Conservation (phyloP, 768 basidiomycete species). For the Panellus pusillus region DNA sequence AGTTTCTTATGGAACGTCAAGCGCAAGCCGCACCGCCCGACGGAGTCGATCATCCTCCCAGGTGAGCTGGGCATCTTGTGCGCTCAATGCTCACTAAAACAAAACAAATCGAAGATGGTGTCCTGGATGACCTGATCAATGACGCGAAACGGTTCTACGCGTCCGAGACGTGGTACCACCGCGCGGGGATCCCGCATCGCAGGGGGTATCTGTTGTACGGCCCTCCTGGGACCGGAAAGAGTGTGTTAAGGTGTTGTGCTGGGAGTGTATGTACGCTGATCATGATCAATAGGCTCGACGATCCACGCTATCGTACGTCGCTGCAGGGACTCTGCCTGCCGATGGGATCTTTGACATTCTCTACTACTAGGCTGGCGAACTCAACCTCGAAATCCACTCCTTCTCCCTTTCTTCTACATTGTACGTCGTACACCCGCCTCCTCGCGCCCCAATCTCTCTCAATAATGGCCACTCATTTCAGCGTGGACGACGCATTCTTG, state of each 20-base stretch:
- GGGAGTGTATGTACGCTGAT: background rate
- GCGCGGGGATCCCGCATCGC: slow-evolving; percentile 58
- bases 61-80: slow-evolving; percentile 2
- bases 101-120: slow-evolving; percentile 44
- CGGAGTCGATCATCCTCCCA: slow-evolving; percentile 27
- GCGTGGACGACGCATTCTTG: slow-evolving; percentile 31
- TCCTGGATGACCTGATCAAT: slow-evolving; percentile 46
- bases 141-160: slow-evolving; percentile 58
- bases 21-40: slow-evolving; percentile 48
- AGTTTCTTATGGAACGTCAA: slow-evolving; percentile 46
- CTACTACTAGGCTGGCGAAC: slow-evolving; percentile 56
- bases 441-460: background rate
- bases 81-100: slow-evolving; percentile 26
- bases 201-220: slow-evolving; percentile 60
- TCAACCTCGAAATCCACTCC: slow-evolving; percentile 81
- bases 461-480: background rate
- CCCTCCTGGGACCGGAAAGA: slow-evolving; percentile 63
- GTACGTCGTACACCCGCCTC: slow-evolving; percentile 31
- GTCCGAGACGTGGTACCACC: slow-evolving; percentile 57
- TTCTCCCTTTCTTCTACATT: slow-evolving; percentile 50
- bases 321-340: slow-evolving; percentile 33
- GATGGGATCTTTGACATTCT: slow-evolving; percentile 36
- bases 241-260: slow-evolving; percentile 26
- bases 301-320: slow-evolving; percentile 25
- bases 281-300: slow-evolving; percentile 8